Evolutionary conservation across 2,329 filamentous ascomycete species (phyloP).

Genomic region (Paecilomyces sp.): DNA sequence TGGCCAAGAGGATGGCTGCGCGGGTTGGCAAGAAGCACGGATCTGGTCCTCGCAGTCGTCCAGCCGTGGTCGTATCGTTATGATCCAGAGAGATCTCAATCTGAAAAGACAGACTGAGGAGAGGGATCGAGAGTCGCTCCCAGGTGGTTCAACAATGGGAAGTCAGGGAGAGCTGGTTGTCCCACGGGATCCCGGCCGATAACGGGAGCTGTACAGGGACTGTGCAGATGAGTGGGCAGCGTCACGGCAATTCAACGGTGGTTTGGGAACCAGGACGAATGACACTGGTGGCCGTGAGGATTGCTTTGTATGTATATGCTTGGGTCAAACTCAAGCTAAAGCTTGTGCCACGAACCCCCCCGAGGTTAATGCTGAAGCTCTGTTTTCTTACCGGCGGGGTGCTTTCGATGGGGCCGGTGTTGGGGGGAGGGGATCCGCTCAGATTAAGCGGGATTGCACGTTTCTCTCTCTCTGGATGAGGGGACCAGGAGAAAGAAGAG

Average conservation of each 20-base stretch:
- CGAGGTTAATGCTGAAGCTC: not conserved
- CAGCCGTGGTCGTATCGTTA: not conserved
- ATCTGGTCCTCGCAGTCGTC: not conserved
- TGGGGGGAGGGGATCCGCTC: not conserved
- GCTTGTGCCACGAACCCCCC: not conserved
- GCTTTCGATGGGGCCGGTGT: not conserved
- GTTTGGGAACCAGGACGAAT: not conserved
- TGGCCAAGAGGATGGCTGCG: not conserved
- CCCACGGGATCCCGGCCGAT: not conserved
- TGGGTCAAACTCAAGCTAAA: not conserved
- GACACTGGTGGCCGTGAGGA: not conserved
- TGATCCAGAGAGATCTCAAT: not conserved
- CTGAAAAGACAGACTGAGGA: not conserved
- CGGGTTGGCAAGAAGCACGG: not conserved
- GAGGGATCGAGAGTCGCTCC: not conserved
- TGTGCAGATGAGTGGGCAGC: not conserved
- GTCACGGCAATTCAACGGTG: not conserved
- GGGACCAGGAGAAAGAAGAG: too few relatives aligned
- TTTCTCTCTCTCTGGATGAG: not conserved
- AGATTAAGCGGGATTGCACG: not conserved
- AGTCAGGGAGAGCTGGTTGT: not conserved
- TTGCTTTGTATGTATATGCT: not conserved
- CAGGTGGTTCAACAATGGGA: not conserved
- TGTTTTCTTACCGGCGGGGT: not conserved
- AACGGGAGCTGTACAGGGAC: not conserved